Percentiles rank a stretch among this genome's conserved stretches.
These are phyloP conservation scores for Corylus heterophylla DNA, from an alignment of 306 rosid genomes.

Conservation along the genomic window DNA sequence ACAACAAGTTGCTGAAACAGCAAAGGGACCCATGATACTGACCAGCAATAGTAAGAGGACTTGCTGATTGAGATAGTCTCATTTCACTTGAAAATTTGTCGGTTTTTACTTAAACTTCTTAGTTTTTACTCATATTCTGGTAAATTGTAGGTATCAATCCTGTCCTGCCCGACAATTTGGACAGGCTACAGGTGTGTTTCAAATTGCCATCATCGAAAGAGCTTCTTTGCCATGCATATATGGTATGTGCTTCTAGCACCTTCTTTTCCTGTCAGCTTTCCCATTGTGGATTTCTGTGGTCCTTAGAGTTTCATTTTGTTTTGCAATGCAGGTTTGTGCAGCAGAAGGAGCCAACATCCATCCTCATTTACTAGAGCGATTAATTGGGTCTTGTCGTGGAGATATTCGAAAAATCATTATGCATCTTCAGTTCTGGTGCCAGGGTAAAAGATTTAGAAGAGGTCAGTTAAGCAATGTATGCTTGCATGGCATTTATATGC, in stretches of 20 bases:
- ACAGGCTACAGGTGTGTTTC: slow-evolving; percentile 54
- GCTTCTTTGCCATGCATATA: slow-evolving; percentile 63
- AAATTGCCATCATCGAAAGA: slow-evolving; percentile 57
- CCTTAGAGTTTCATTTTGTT: slow-evolving; percentile 19
- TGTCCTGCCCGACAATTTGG: slow-evolving; percentile 58
- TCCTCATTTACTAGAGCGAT: slow-evolving; percentile 56
- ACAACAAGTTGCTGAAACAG: slow-evolving; percentile 70
- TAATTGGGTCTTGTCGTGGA: slow-evolving; percentile 56
- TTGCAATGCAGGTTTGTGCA: slow-evolving; percentile 68
- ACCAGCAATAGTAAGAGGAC: slow-evolving; percentile 89
- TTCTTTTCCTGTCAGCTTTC: slow-evolving; percentile 10
- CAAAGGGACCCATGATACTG: slow-evolving; percentile 82
- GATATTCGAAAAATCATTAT: slow-evolving; percentile 80
- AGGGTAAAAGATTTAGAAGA: slow-evolving; percentile 48
- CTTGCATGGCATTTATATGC: neutral
- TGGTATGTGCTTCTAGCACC: slow-evolving; percentile 50
- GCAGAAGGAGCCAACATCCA: slow-evolving; percentile 52
- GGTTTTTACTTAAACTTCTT: slow-evolving; percentile 23
- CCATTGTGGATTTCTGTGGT: slow-evolving; percentile 11
- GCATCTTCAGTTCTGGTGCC: slow-evolving; percentile 97
- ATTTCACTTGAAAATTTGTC: slow-evolving; percentile 17
- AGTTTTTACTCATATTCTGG: slow-evolving; percentile 28
- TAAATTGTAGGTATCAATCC: slow-evolving; percentile 56
- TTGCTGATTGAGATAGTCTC: slow-evolving; percentile 16
- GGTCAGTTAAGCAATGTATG: slow-evolving; percentile 43